Evolutionary conservation across 2,329 filamentous ascomycete genomes (phyloP), one percentile per base, ranked within the genome.

Genomic region (Trichoderma koningiopsis): DNA sequence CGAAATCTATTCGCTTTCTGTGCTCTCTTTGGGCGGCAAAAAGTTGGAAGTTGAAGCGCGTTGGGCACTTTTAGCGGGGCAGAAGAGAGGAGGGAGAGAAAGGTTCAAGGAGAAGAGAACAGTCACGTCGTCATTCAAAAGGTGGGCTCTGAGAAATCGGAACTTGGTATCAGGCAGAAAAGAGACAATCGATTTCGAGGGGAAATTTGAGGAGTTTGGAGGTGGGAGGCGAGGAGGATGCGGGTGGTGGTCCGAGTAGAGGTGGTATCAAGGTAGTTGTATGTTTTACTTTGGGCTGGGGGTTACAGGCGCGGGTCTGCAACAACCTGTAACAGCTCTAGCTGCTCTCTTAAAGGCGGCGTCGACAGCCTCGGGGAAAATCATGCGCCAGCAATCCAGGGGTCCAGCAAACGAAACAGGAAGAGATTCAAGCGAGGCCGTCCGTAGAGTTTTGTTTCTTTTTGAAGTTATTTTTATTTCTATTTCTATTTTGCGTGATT

Each of bases 61-160:
- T 66, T 66, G 63, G 63, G 63, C 63, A 56, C 52, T 43, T 65
- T 43, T 65, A 61, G 58, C 58, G 58, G 58, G 67, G 49, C 67
- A 49, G 49, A 4, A 29, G 27, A 43, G 22, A 49, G 52, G 61
- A 60, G 22, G 13, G 7, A 31, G 11, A 35, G 29, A 40, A 24
- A 37, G 35, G 37, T 24, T 33, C n/a, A 31, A 19, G 31, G 7
- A 52, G 65, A 40, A 60, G 53, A 43, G 27, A 10, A 16, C 1
- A 16, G 27, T 53, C 22, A 53, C 14, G 27, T 37, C 13, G 53
- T 58, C 63, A 66, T 58, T 66, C 63, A 29, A 57, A 35, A 37
- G n/a, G 60, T 53, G 40, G 24, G 40, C 10, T 2, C 22, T 19
- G 40, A 19, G 3, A 4, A 22, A 27, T 31, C n/a, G 24, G 14